Evolutionary conservation across 1,284 basidiomycete genomes (phyloP), one percentile per base, ranked within the genome.

Genomic region (Dichomitus squalens): DNA sequence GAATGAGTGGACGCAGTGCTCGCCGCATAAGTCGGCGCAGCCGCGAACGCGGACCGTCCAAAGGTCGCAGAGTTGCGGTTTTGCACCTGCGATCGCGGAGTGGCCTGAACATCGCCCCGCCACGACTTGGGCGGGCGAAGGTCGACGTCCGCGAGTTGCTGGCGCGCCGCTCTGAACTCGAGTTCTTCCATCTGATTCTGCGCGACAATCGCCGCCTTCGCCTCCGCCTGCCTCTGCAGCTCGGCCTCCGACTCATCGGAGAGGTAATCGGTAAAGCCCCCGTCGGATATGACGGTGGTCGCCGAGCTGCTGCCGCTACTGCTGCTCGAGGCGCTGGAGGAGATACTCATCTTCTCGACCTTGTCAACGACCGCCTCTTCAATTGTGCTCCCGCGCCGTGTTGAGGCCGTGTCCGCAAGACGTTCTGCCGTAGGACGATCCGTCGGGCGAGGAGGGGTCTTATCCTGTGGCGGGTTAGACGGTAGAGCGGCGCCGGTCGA

Each of bases 231-330:
- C 58, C 88, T 79, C 73, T 92, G 90, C 53, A 92, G 73, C 70
- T 92, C 90, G 40, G 85, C 89, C 66, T 92, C 90, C 14, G 88
- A 91, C 72, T 92, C 90, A 67, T 92, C 90, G 23, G 90, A 92
- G 29, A 92, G 73, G 70, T 92, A 92, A 69, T 92, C 90, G 8
- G 90, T 92, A 67, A 92, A 92, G 12, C 85, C 88, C 8, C 90
- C 90, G 65, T 92, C 90, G 11, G 88, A 90, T 14, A 87, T 90
- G 49, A 92, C 79, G 8, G 90, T 92, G 58, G 83, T 83, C 67
- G 88, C 88, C 7, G 86, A 86, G 54, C 83, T 84, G 38, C 81
- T 78, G 64, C 84, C 84, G 59, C 84, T 84, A 47, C 81, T 81
- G 49, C 80, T 81, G 64, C 74, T 75, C 3, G 72, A 70, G 2